A percentile compares a stretch with the other conserved stretches of the same genome.
phyloP scores from a whole-genome alignment of 2,329 filamentous ascomycete genomes.

The Fusarium begoniae region DNA sequence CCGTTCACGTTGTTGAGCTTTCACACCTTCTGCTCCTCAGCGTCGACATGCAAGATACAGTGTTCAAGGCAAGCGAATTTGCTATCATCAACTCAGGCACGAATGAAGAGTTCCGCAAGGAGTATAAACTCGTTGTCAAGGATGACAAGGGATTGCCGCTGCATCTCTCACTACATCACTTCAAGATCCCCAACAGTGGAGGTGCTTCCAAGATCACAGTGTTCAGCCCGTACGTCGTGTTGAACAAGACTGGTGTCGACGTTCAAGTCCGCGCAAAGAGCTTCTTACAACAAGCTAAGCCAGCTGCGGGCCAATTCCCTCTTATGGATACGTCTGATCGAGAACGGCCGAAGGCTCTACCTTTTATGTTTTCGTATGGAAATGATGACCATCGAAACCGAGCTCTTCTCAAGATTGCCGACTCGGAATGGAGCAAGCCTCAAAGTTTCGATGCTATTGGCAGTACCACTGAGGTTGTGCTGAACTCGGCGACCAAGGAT shows the following conservation, averaged over 20 bases:
- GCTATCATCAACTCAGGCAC: constrained; percentile 93
- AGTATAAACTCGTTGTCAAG: constrained; percentile 81
- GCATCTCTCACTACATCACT: constrained; percentile 89
- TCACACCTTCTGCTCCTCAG: constrained; percentile 93
- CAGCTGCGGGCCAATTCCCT: constrained; percentile 83
- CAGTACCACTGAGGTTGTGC: constrained; percentile 86
- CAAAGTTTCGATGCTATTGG: constrained; percentile 98
- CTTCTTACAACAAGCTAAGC: constrained; percentile 83
- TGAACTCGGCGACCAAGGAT: constrained; percentile 75
- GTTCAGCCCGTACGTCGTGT: constrained; percentile 91
- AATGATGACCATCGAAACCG: constrained; percentile 92
- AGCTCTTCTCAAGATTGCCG: constrained; percentile 84
- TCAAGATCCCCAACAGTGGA: constrained; percentile 86
- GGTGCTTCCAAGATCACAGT: constrained; percentile 96
- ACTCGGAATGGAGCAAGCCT: constrained; percentile 95
- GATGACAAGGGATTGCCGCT: constrained; percentile 84
- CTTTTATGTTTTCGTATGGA: constrained; percentile 95
- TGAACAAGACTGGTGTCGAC: constrained; percentile 94
- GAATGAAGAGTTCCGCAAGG: constrained; percentile 87
- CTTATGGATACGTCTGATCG: constrained; percentile 57
- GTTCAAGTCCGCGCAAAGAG: constrained; percentile 89
- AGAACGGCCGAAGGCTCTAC: constrained; percentile 77
- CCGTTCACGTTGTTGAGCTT: constrained; percentile 95
- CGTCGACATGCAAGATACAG: constrained; percentile 95
- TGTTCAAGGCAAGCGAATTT: constrained; percentile 95